Percentiles rank a stretch among this genome's conserved stretches.
These are phyloP conservation scores for Venturia aucupariae DNA, from an alignment of 2,329 filamentous ascomycete genomes.

Conservation along the genomic window DNA sequence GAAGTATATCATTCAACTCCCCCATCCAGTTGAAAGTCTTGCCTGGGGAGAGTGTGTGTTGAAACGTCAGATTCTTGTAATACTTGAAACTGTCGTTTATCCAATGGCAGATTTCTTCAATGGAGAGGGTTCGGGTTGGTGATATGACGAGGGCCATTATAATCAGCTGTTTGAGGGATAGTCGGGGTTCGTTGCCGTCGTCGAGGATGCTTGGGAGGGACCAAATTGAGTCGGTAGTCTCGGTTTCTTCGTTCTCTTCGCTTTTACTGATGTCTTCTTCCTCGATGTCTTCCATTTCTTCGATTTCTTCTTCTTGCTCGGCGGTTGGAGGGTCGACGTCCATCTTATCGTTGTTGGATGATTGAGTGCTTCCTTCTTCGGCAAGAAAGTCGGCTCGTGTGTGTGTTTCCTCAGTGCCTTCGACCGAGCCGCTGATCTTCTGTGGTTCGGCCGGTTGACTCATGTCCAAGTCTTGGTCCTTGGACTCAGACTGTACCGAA, in stretches of 20 bases:
- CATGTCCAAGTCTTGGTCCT: not conserved
- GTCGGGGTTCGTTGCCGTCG: not conserved
- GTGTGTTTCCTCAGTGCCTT: not conserved
- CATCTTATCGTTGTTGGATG: not conserved
- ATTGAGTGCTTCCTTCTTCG: not conserved
- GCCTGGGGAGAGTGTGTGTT: not conserved
- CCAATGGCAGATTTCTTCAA: constrained; percentile 4
- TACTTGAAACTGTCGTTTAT: constrained; percentile 1
- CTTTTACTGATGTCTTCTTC: not conserved
- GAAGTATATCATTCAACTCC: not conserved
- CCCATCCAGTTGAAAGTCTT: not conserved
- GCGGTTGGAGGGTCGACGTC: not conserved
- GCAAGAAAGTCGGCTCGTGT: not conserved
- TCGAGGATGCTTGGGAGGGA: not conserved
- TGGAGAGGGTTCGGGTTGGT: not conserved
- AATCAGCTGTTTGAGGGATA: not conserved
- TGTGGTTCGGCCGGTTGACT: not conserved
- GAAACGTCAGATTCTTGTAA: not conserved
- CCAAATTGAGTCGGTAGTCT: not conserved
- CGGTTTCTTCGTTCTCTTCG: not conserved
- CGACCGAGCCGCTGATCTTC: not conserved
- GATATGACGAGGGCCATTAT: constrained; percentile 3
- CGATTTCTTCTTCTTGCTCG: not conserved
- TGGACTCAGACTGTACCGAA: not conserved
- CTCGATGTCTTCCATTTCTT: not conserved